A percentile compares a stretch with the other conserved stretches of the same genome.
Conservation (phyloP, 768 basidiomycete species). For the Candolleomyces aberdarensis region DNA sequence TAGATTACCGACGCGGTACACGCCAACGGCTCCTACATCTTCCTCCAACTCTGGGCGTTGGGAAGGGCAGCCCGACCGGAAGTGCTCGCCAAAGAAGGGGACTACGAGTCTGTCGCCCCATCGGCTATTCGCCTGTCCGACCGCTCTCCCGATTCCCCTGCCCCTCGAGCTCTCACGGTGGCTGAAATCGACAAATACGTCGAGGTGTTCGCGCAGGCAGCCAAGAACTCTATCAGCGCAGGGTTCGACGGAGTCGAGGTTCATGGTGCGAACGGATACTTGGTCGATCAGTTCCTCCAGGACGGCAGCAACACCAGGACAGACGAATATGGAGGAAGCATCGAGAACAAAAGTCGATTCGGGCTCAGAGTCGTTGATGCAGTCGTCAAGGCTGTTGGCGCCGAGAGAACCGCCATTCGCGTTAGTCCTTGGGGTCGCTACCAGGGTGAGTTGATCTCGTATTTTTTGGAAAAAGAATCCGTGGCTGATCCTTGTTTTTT, state of each 20-base stretch:
- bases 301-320: constrained; percentile 52
- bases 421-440: constrained; percentile 52
- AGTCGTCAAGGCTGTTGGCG: constrained; percentile 49
- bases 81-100: constrained; percentile 33
- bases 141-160: constrained; percentile 4
- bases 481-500: constrained; percentile 2
- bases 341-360: constrained; percentile 60
- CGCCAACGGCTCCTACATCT: constrained; percentile 39
- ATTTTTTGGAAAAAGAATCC: constrained; percentile 11
- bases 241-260: constrained; percentile 63
- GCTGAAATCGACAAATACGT: constrained; percentile 50
- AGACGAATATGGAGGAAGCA: constrained; percentile 66
- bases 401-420: constrained; percentile 49
- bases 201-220: constrained; percentile 49
- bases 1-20: constrained; percentile 49
- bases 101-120: constrained; percentile 27
- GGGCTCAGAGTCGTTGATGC: constrained; percentile 51
- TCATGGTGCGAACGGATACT: constrained; percentile 42
- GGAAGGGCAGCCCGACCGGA: constrained; percentile 39
- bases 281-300: constrained; percentile 63
- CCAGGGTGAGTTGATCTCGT: constrained; percentile 28
- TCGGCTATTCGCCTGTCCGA: constrained; percentile 24
- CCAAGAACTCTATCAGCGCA: constrained; percentile 53
- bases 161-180: constrained; percentile 41
- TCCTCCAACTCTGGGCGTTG: constrained; percentile 54